A percentile compares a stretch with the other conserved stretches of the same genome.
These are phyloP conservation scores for Polygonum aviculare DNA, from an alignment of 148 eudicot species.

Conservation along the genomic window DNA sequence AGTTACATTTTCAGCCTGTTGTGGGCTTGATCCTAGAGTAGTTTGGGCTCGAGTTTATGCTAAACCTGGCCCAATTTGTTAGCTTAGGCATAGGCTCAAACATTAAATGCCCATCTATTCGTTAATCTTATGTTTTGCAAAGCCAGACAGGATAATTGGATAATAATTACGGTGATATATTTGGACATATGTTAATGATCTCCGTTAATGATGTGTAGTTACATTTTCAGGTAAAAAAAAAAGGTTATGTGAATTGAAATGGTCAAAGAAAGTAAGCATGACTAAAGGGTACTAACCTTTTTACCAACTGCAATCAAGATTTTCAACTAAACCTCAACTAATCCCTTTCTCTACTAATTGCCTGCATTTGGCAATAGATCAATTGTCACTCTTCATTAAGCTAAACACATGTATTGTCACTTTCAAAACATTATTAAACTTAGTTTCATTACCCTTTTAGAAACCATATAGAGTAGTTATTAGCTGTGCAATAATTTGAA, in stretches of 20 bases:
- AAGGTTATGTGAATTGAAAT: neutral
- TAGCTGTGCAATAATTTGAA: neutral
- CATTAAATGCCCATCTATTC: neutral
- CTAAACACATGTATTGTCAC: neutral
- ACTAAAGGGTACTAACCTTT: neutral
- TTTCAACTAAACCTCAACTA: neutral
- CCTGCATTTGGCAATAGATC: neutral
- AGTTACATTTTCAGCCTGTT: no score
- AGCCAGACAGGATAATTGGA: no score
- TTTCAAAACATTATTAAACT: neutral
- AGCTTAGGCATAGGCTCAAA: neutral
- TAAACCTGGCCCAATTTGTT: neutral
- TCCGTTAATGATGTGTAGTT: neutral
- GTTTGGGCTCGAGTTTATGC: neutral
- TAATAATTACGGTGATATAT: no score
- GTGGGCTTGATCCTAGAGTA: no score
- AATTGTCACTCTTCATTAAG: neutral
- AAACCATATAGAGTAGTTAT: no score
- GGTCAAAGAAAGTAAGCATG: neutral
- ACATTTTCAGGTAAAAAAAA: neutral
- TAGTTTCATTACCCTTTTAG: no score
- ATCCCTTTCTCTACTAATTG: neutral
- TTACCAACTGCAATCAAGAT: neutral
- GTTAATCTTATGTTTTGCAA: no score
- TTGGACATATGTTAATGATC: no score